Conservation (phyloP, 2,329 filamentous ascomycete species). For the Penicillium sp. region DNA sequence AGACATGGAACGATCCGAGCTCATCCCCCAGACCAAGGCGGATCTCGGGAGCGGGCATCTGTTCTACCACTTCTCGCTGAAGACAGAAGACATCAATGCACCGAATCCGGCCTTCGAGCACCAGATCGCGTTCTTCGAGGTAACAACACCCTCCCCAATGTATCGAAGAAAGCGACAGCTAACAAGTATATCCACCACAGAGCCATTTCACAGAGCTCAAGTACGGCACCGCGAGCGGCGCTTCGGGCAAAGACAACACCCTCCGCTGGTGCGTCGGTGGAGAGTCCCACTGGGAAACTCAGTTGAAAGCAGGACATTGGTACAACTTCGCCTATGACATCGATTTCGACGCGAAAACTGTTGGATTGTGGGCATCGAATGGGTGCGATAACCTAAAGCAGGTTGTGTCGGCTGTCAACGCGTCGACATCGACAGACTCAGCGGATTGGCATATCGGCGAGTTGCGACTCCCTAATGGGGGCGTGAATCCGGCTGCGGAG, state of each 20-base stretch:
- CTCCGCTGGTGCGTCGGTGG: slow-evolving; percentile 66
- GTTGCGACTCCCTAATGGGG: slow-evolving; percentile 61
- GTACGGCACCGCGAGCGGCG: slow-evolving; percentile 52
- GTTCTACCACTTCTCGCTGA: slow-evolving; percentile 72
- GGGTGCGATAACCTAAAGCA: slow-evolving; percentile 58
- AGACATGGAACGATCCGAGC: slow-evolving; percentile 69
- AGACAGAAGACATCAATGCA: slow-evolving; percentile 58
- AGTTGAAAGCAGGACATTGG: slow-evolving; percentile 65
- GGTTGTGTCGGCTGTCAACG: slow-evolving; percentile 61
- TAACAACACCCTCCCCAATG: not conserved
- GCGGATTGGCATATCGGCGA: slow-evolving; percentile 73
- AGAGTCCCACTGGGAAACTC: slow-evolving; percentile 61
- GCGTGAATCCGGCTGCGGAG: slow-evolving; percentile 55
- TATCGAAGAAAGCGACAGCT: not conserved
- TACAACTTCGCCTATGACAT: slow-evolving; percentile 76
- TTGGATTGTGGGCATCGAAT: slow-evolving; percentile 70
- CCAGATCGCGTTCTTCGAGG: slow-evolving; percentile 59
- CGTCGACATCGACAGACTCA: slow-evolving; percentile 64
- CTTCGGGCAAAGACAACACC: slow-evolving; percentile 51
- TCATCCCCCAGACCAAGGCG: slow-evolving; percentile 68
- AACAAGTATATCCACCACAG: slow-evolving; percentile 48
- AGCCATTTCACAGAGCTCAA: slow-evolving; percentile 75
- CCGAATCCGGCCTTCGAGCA: slow-evolving; percentile 65
- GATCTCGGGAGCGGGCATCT: slow-evolving; percentile 66
- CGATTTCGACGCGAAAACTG: slow-evolving; percentile 62